A percentile compares a stretch with the other conserved stretches of the same genome.
These are phyloP conservation scores for Septoria linicola DNA, from an alignment of 2,329 filamentous ascomycete genomes.

Conservation along the genomic window DNA sequence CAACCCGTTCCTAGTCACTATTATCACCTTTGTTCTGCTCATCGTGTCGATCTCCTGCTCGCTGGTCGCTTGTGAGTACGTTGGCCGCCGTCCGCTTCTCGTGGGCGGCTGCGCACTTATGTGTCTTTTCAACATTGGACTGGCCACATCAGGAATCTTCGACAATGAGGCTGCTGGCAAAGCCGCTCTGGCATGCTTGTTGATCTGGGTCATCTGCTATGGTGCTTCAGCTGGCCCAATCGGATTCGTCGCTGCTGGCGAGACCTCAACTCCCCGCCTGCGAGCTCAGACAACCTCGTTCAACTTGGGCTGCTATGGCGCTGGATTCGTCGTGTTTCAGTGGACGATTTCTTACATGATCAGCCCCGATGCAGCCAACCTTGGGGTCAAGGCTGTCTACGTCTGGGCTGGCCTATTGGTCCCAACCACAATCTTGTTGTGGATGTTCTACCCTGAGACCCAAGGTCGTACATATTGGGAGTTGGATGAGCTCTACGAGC, in stretches of 20 bases:
- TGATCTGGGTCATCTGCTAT: constrained; percentile 25
- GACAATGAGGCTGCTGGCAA: constrained; percentile 12
- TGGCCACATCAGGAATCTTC: constrained; percentile 19
- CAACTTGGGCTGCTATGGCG: constrained; percentile 13
- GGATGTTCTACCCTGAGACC: constrained; percentile 22
- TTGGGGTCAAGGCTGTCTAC: constrained; percentile 21
- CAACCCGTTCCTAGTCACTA: constrained; percentile 23
- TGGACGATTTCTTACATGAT: constrained; percentile 23
- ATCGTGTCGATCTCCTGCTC: constrained; percentile 35
- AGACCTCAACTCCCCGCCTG: constrained; percentile 20
- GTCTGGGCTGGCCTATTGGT: constrained; percentile 20
- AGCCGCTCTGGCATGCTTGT: constrained; percentile 20
- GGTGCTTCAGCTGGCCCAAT: constrained; percentile 24
- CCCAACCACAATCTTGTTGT: constrained; percentile 17
- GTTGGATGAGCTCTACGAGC: constrained; percentile 25
- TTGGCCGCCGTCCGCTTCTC: constrained; percentile 21
- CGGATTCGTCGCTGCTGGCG: constrained; percentile 19
- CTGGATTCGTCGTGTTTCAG: constrained; percentile 23
- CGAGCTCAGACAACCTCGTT: constrained; percentile 19
- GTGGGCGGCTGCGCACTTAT: constrained; percentile 21
- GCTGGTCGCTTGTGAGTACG: constrained; percentile 20
- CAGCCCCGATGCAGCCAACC: constrained; percentile 20
- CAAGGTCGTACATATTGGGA: constrained; percentile 27
- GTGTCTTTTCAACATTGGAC: constrained; percentile 22
- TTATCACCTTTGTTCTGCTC: constrained; percentile 41